A percentile compares a stretch with the other conserved stretches of the same genome.
Conservation (phyloP, 2,329 filamentous ascomycete genomes). For the Diaporthe amygdali region DNA sequence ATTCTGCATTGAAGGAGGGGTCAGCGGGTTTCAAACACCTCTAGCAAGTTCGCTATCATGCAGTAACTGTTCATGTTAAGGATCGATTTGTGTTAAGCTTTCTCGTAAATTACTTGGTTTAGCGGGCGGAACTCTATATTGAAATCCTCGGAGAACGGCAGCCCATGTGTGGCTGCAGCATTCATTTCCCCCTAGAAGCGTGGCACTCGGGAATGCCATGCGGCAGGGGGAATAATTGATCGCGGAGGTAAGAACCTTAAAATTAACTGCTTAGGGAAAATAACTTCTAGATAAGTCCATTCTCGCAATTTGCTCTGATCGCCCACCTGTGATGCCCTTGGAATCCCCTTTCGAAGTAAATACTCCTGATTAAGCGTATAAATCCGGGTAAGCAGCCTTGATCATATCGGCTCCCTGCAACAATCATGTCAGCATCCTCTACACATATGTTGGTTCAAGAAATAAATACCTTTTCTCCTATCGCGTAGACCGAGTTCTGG, state of each 20-base stretch:
- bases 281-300: no score
- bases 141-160: no score
- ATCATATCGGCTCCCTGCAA: constrained; percentile 48
- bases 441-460: neutral
- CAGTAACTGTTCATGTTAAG: no score
- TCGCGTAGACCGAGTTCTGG: constrained; percentile 65
- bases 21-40: neutral
- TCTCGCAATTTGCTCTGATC: neutral
- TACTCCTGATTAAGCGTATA: constrained; percentile 26
- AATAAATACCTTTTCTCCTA: constrained; percentile 55
- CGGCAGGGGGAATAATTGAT: no score
- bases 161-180: no score
- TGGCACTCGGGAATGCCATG: neutral
- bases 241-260: no score
- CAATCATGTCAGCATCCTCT: neutral
- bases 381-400: constrained; percentile 44
- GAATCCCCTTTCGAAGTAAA: neutral
- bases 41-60: neutral
- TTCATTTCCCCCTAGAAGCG: neutral
- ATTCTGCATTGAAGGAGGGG: neutral
- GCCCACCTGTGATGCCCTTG: neutral
- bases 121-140: neutral
- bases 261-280: no score
- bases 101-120: neutral
- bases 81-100: neutral